Base-by-base conservation (phyloP, 495 filamentous ascomycete genomes). In the Ascodesmis nigricans region DNA sequence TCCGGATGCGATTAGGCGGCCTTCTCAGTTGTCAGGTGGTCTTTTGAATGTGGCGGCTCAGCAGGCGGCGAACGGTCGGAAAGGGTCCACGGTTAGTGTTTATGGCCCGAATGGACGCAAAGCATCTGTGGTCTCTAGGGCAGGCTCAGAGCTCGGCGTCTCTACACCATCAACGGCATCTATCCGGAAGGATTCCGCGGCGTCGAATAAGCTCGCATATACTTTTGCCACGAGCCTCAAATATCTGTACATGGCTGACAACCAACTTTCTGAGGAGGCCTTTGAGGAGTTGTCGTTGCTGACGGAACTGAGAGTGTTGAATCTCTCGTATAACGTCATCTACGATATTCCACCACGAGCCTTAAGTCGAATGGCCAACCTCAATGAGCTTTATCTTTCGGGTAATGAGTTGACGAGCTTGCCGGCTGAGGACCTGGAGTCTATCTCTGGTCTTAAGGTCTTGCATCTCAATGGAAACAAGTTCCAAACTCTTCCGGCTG, bases 381-480 rank as follows among this genome's bases (percentile, higher is more conserved):
- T 99, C 6, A 71, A 76, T 4, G 90, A 99, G 47, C 63, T 99
- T 4, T 95, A 92, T 46, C 63, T 99, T 13, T 95, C 87, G 1
- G 90, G 87, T 18, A 99, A 95, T 49, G 82, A 92, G 45, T 58
- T 99, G 28, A 81, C 78, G 1, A 79, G 71, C 13, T 60, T 99
- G 25, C 87, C 87, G 10, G 81, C 83, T 2, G 87, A 99, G 53
- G 87, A 95, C 49, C 62, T 99, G 22, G 87, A 92, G 55, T 75
- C 87, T 47, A 71, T 77, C 29, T 75, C 71, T 43, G 64, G 75
- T 14, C 62, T 99, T 13, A 84, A 90, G 48, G 69, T 87, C 10
- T 64, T 99, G 8, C 80, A 93, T 48, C 78, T 99, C 58, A 99
- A 99, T 53, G 71, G 71, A 38, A 99, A 99, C 55, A 82, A 91